Evolutionary conservation across 441 rosid genomes (phyloP).

Genomic region (Theobroma grandiflorum): DNA sequence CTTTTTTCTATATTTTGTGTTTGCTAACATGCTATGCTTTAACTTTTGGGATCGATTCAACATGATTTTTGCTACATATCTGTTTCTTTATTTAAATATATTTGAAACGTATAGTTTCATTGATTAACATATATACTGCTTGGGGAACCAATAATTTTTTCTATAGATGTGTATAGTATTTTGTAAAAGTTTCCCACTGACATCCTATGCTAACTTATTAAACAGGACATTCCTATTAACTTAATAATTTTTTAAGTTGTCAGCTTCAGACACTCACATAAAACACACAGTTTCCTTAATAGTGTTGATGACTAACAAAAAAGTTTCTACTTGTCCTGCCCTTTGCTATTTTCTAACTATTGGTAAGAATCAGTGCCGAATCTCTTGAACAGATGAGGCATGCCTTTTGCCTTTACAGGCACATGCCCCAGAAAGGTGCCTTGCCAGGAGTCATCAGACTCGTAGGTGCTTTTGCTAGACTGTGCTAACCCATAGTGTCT

Average conservation of each 20-base stretch:
- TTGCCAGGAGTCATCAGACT: neutral
- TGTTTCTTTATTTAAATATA: slow-evolving; percentile 13
- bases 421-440: slow-evolving; percentile 3
- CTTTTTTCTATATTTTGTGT: neutral
- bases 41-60: slow-evolving; percentile 7
- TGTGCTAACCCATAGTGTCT: neutral
- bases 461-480: neutral
- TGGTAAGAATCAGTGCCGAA: neutral
- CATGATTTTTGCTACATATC: neutral
- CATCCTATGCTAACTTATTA: neutral
- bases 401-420: neutral
- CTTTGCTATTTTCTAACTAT: neutral
- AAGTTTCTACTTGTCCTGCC: neutral
- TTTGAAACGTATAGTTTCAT: neutral
- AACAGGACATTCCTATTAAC: neutral
- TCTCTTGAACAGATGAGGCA: neutral
- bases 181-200: neutral
- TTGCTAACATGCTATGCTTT: neutral
- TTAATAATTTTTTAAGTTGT: neutral
- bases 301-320: slow-evolving; percentile 1
- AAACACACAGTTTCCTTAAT: neutral
- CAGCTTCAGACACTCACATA: neutral
- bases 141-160: neutral
- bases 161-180: neutral
- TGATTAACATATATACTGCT: neutral